Evolutionary conservation across 2,329 filamentous ascomycete genomes (phyloP).

Genomic region (Lizonia empirigonia): DNA sequence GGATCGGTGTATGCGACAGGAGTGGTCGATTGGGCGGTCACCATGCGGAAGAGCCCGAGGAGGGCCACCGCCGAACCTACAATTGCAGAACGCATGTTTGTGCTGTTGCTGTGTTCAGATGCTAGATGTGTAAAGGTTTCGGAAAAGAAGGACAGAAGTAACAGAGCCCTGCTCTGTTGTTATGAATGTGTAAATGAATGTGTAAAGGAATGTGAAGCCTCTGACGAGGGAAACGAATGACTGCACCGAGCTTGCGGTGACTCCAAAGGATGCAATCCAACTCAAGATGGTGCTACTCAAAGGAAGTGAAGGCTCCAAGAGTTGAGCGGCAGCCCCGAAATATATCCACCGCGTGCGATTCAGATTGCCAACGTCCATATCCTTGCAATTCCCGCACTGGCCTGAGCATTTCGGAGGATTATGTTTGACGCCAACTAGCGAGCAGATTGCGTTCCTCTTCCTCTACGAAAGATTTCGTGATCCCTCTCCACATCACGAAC

Average conservation of each 20-base stretch:
- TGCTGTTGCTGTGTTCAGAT: neutral
- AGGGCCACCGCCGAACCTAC: slow-evolving; percentile 18
- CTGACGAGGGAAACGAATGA: slow-evolving; percentile 17
- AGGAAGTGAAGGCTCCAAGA: neutral
- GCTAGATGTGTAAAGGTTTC: slow-evolving; percentile 1
- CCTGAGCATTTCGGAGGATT: slow-evolving; percentile 15
- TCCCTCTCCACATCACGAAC: slow-evolving; percentile 1
- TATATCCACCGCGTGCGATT: slow-evolving; percentile 12
- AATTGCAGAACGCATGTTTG: slow-evolving; percentile 17
- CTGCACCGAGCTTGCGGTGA: slow-evolving; percentile 20
- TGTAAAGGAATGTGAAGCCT: slow-evolving; percentile 21
- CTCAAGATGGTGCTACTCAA: slow-evolving; percentile 10
- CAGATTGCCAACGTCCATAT: slow-evolving; percentile 4
- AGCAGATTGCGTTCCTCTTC: slow-evolving; percentile 7
- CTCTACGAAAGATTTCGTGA: neutral
- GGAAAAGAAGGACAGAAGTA: slow-evolving; percentile 1
- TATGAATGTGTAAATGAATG: slow-evolving; percentile 12
- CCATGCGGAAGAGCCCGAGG: slow-evolving; percentile 12
- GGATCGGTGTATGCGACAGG: slow-evolving; percentile 21
- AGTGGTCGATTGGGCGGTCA: slow-evolving; percentile 7
- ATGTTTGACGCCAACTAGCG: slow-evolving; percentile 15
- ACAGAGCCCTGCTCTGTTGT: slow-evolving; percentile 15
- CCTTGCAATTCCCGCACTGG: slow-evolving; percentile 12
- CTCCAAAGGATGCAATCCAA: slow-evolving; percentile 10
- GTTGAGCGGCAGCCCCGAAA: slow-evolving; percentile 8